Conservation (phyloP, 2,329 filamentous ascomycete genomes). For the Ophidiomyces ophidiicola region DNA sequence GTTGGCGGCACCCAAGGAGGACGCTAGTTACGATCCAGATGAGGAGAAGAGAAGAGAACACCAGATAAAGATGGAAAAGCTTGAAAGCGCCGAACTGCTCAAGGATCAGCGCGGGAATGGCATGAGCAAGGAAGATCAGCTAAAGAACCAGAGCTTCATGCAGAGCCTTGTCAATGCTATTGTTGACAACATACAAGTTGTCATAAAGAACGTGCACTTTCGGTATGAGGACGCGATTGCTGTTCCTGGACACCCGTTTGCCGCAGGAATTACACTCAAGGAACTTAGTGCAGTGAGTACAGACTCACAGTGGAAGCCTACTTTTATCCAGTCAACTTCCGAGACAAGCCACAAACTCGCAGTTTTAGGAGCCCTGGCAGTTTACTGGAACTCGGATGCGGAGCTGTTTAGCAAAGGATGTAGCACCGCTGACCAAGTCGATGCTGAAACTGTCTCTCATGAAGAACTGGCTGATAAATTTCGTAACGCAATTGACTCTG, state of each 20-base stretch:
- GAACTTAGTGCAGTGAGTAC: slow-evolving; percentile 97
- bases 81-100: slow-evolving; percentile 88
- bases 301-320: slow-evolving; percentile 85
- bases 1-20: slow-evolving; percentile 86
- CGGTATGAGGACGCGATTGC: slow-evolving; percentile 97
- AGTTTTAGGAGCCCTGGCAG: slow-evolving; percentile 72
- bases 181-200: slow-evolving; percentile 95
- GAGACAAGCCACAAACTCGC: slow-evolving; percentile 85
- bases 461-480: slow-evolving; percentile 67
- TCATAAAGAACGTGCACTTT: slow-evolving; percentile 95
- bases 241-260: slow-evolving; percentile 87
- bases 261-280: slow-evolving; percentile 79
- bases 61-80: slow-evolving; percentile 95
- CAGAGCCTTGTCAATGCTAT: slow-evolving; percentile 91
- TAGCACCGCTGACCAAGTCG: slow-evolving; percentile 50
- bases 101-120: slow-evolving; percentile 89
- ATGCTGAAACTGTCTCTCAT: slow-evolving; percentile 50
- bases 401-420: slow-evolving; percentile 69
- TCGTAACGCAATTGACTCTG: slow-evolving; percentile 64
- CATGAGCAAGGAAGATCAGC: slow-evolving; percentile 86
- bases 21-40: slow-evolving; percentile 81
- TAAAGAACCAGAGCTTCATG: slow-evolving; percentile 96
- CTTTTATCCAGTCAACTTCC: slow-evolving; percentile 81
- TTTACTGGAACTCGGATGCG: slow-evolving; percentile 98
- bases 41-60: slow-evolving; percentile 81